Conservation (phyloP, 2,329 filamentous ascomycete genomes). For the Juglanconis oblonga region DNA sequence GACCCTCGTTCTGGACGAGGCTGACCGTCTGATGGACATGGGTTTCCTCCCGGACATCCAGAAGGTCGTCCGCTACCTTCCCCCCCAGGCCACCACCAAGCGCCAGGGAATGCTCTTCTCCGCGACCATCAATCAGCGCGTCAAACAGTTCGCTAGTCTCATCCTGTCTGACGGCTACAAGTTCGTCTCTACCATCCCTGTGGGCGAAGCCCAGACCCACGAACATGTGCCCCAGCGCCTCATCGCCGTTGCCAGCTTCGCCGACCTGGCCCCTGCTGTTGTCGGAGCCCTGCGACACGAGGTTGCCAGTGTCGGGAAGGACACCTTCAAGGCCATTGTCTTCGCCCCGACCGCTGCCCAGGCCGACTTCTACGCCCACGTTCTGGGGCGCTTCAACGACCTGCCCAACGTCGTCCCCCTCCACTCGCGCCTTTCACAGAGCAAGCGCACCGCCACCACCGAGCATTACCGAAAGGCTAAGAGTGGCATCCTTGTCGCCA, state of each 20-base stretch:
- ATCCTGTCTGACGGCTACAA: constrained; percentile 71
- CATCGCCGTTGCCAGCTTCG: constrained; percentile 65
- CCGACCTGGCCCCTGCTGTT: constrained; percentile 61
- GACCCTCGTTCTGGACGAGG: constrained; percentile 86
- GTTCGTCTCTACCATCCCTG: constrained; percentile 75
- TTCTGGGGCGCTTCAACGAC: constrained; percentile 38
- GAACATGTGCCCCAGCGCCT: constrained; percentile 71
- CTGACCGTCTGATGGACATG: constrained; percentile 85
- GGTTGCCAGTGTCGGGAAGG: constrained; percentile 28
- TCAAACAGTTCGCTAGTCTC: constrained; percentile 68
- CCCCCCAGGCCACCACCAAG: constrained; percentile 55
- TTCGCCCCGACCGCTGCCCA: constrained; percentile 66
- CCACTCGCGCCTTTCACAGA: constrained; percentile 50
- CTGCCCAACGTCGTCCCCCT: constrained; percentile 43
- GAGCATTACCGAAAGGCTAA: constrained; percentile 57
- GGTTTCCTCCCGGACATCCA: constrained; percentile 80
- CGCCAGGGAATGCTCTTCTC: constrained; percentile 79
- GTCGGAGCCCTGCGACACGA: constrained; percentile 55
- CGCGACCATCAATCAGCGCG: constrained; percentile 77
- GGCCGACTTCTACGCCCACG: constrained; percentile 47
- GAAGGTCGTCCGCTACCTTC: constrained; percentile 71
- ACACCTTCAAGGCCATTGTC: constrained; percentile 77
- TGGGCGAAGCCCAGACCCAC: constrained; percentile 75
- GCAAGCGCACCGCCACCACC: constrained; percentile 53
- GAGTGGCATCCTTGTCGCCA: constrained; percentile 59